These are phyloP conservation scores for Cryptosporidium xiaoi DNA, from an alignment of 169 alveolate species.

Conservation along the genomic window DNA sequence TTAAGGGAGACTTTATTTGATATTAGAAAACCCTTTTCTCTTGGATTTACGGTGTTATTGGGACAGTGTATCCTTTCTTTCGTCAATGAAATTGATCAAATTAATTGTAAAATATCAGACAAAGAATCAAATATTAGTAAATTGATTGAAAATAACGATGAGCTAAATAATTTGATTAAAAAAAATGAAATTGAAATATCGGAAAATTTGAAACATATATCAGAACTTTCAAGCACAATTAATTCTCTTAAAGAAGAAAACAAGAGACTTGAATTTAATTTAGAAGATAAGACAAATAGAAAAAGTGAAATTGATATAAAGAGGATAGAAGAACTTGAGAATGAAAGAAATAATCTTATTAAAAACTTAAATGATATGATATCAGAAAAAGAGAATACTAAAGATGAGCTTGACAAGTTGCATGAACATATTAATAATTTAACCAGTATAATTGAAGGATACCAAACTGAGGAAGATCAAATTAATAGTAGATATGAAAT, in stretches of 20 bases:
- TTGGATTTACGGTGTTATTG: slow-evolving; percentile 51
- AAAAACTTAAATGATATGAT: slow-evolving; percentile 17
- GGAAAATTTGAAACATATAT: background rate
- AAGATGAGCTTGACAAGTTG: slow-evolving; percentile 32
- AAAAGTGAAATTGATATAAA: slow-evolving; percentile 8
- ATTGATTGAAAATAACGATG: background rate
- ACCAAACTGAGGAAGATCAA: slow-evolving; percentile 70
- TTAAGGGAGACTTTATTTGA: slow-evolving; percentile 14
- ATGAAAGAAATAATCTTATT: slow-evolving; percentile 22
- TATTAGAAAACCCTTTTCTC: slow-evolving; percentile 25
- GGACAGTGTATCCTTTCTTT: slow-evolving; percentile 47
- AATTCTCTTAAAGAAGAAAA: slow-evolving; percentile 14
- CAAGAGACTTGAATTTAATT: background rate
- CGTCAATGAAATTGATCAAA: slow-evolving; percentile 16
- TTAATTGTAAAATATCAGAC: background rate
- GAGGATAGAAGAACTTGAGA: slow-evolving; percentile 26
- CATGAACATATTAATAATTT: slow-evolving; percentile 37
- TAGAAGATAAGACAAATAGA: slow-evolving; percentile 6
- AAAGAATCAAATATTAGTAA: slow-evolving; percentile 27
- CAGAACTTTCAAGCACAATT: background rate
- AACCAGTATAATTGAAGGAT: slow-evolving; percentile 69
- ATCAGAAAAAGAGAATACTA: slow-evolving; percentile 16
- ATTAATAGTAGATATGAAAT: slow-evolving; percentile 57
- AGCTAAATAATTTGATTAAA: background rate
- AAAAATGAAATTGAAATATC: slow-evolving; percentile 8